Percentiles rank a stretch among this genome's conserved stretches.
These are phyloP conservation scores for Biscogniauxia sp. DNA, from an alignment of 2,329 filamentous ascomycete genomes.

Conservation along the genomic window DNA sequence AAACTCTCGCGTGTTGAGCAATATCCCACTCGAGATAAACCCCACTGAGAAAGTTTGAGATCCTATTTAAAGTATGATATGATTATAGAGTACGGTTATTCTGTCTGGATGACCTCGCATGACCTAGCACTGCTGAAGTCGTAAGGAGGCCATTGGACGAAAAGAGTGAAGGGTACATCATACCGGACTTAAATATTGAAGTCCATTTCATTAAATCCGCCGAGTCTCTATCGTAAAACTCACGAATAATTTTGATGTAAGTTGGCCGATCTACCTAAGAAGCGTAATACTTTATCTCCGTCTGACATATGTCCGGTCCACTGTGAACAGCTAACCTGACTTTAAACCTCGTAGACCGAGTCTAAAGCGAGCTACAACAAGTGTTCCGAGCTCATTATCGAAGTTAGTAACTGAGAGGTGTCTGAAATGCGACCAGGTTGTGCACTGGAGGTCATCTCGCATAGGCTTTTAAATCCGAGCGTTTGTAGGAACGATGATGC, in stretches of 20 bases:
- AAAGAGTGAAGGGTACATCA: too few species aligned
- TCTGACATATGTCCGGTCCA: neutral
- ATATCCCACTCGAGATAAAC: neutral
- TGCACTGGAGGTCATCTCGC: neutral
- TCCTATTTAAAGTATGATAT: neutral
- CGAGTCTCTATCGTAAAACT: neutral
- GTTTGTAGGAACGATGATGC: neutral
- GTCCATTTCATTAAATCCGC: neutral
- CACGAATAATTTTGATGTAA: too few species aligned
- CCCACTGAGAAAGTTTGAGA: neutral
- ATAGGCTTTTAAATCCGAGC: neutral
- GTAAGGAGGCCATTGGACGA: too few species aligned
- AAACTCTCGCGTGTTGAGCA: neutral
- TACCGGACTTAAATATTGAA: neutral
- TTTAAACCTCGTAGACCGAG: neutral
- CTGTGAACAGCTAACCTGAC: neutral
- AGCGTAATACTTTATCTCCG: neutral
- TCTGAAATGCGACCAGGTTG: neutral
- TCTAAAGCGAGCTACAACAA: neutral
- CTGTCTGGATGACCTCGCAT: neutral
- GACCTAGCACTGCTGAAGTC: too few species aligned
- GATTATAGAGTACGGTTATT: too few species aligned
- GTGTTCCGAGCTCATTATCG: neutral
- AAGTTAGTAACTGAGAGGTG: neutral
- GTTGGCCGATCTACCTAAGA: neutral